Evolutionary conservation across 768 basidiomycete species (phyloP), one percentile per base, ranked within the genome.

Genomic region (Xerocomellus amylosporus): DNA sequence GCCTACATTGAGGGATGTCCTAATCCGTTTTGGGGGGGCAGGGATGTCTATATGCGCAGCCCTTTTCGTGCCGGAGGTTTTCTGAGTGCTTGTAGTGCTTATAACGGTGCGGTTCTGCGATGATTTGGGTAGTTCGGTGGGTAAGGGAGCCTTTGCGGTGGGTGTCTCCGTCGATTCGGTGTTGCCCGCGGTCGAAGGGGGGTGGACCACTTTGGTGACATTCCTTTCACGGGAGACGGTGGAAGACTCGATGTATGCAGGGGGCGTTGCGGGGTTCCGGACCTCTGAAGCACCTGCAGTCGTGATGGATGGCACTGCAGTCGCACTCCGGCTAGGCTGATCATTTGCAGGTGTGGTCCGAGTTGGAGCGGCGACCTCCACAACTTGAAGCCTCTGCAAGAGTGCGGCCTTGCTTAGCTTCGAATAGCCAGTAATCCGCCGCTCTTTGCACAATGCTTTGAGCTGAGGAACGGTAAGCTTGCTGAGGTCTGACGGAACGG

Each of bases 361-460:
- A n/a, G n/a, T n/a, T n/a, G n/a, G 40, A 34, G 46, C 28, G 10
- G 34, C 45, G 14, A 42, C 54, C 7, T 51, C 54, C 2, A 39
- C 46, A 28, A n/a, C n/a, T n/a, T n/a, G n/a, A n/a, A 83, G 65
- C 63, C 78, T 86, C 55, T 75, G 73, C 28, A 90, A 67, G 36
- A 90, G 74, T 1, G 73, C 79, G 48, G 73, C 70, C 66, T 89
- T 89, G 38, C 69, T 65, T 19, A 88, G 78, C 64, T 85, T 90
- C 10, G 86, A 87, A 64, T 87, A 90, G 0, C 85, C 85, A 40
- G 74, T 63, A 24, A 90, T 71, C 20, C 77, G 73, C 51, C 71
- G 77, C 47, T 84, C 86, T 64, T 86, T 90, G 69, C 87, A 90
- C 14, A 89, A 54, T 4, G 76, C 76, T 63, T 83, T 88, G 19